Evolutionary conservation across 495 filamentous ascomycete genomes (phyloP).

Genomic region (Penicillium simplicissimum): DNA sequence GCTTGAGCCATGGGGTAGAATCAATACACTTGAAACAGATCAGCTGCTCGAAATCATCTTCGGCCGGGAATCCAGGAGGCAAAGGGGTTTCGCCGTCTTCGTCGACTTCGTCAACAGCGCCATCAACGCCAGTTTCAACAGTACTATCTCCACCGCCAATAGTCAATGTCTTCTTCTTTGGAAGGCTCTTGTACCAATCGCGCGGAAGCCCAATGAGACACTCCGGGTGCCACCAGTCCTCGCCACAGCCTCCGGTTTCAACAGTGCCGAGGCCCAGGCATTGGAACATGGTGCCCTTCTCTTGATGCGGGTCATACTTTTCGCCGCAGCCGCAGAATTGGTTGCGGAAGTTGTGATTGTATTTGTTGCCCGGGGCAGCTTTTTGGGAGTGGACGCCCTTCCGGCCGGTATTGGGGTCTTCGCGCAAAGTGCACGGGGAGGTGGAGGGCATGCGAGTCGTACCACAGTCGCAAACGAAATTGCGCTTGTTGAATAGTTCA

Average conservation of each 20-base stretch:
- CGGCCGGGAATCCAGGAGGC: slow-evolving; percentile 81
- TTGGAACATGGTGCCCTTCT: slow-evolving; percentile 99
- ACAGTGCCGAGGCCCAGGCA: slow-evolving; percentile 82
- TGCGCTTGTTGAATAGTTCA: slow-evolving; percentile 92
- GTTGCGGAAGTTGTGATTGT: slow-evolving; percentile 94
- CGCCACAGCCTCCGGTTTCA: slow-evolving; percentile 85
- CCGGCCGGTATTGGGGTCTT: slow-evolving; percentile 68
- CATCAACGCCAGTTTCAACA: slow-evolving; percentile 38
- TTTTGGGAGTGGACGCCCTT: slow-evolving; percentile 79
- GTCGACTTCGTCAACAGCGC: slow-evolving; percentile 2
- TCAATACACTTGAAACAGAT: slow-evolving; percentile 94
- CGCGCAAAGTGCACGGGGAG: slow-evolving; percentile 73
- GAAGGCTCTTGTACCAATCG: slow-evolving; percentile 45
- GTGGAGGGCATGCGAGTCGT: slow-evolving; percentile 73
- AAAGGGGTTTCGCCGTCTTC: slow-evolving; percentile 59
- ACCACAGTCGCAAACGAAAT: slow-evolving; percentile 96
- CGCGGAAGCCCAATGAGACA: slow-evolving; percentile 80
- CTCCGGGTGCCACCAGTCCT: slow-evolving; percentile 99
- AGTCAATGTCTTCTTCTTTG: slow-evolving; percentile 45
- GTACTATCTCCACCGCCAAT: slow-evolving; percentile 30
- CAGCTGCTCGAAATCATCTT: slow-evolving; percentile 85
- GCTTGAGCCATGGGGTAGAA: slow-evolving; percentile 87
- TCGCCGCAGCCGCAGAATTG: slow-evolving; percentile 88
- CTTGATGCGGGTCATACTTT: slow-evolving; percentile 78
- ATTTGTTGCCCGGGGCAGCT: slow-evolving; percentile 72